Evolutionary conservation across 345 rosid genomes (phyloP).

Genomic region (Rubroshorea leprosula): DNA sequence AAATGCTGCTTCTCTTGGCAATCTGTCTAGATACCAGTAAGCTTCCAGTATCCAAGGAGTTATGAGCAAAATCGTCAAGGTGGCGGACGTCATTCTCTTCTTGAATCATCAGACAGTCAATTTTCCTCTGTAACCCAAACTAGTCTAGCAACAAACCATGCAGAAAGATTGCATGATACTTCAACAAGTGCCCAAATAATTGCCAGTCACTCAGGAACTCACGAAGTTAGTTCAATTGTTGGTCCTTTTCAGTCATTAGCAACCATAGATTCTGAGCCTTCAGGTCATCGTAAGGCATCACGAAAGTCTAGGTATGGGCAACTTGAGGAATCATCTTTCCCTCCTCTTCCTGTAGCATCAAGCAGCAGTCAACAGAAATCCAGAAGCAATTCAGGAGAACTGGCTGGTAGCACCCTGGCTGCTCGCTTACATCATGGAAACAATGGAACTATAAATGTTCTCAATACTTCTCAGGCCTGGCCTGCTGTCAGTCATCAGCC

Average conservation of each 20-base stretch:
- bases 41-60: neutral
- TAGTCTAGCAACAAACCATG: slow-evolving; percentile 35
- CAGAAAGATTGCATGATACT: slow-evolving; percentile 20
- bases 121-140: slow-evolving; percentile 45
- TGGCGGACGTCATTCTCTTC: slow-evolving; percentile 36
- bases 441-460: slow-evolving; percentile 21
- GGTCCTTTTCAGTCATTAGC: slow-evolving; percentile 43
- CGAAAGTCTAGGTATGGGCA: slow-evolving; percentile 35
- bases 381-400: slow-evolving; percentile 29
- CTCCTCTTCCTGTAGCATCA: slow-evolving; percentile 44
- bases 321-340: slow-evolving; percentile 50
- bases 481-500: slow-evolving; percentile 27
- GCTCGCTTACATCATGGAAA: slow-evolving; percentile 33
- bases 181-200: slow-evolving; percentile 25
- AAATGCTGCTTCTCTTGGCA: neutral
- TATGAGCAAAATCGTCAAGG: slow-evolving; percentile 41
- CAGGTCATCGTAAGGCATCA: slow-evolving; percentile 49
- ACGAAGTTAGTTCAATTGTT: slow-evolving; percentile 32
- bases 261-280: slow-evolving; percentile 39
- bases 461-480: slow-evolving; percentile 40
- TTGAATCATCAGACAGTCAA: slow-evolving; percentile 36
- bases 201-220: slow-evolving; percentile 19
- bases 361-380: slow-evolving; percentile 32
- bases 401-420: slow-evolving; percentile 41
- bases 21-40: slow-evolving; percentile 33